A percentile compares a stretch with the other conserved stretches of the same genome.
phyloP scores from a whole-genome alignment of 1,284 basidiomycete genomes.

The Trichosporon asahii region DNA sequence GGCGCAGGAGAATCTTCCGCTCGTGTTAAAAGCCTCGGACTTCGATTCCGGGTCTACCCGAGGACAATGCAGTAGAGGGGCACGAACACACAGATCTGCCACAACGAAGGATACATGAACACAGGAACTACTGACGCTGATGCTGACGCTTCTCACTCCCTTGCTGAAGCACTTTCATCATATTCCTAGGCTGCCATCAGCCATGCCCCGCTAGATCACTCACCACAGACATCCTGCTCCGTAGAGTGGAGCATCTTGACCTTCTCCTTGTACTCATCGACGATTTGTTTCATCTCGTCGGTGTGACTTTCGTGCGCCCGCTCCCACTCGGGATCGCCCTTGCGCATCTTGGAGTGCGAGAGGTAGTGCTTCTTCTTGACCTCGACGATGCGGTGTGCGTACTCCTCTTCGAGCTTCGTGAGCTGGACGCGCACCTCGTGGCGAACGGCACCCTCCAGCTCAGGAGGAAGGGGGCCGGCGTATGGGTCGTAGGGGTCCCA shows the following conservation, averaged over 20 bases:
- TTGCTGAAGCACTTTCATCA: not conserved
- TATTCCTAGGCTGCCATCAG: not conserved
- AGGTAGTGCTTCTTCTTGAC: not conserved
- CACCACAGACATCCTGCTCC: not conserved
- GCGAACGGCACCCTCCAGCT: not conserved
- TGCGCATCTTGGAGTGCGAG: not conserved
- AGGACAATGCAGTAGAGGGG: too few relatives aligned
- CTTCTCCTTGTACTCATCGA: not conserved
- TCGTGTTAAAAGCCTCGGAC: too few relatives aligned
- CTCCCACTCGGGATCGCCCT: not conserved
- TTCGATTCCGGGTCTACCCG: too few relatives aligned
- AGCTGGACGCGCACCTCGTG: slow-evolving; percentile 1
- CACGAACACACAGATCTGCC: not conserved
- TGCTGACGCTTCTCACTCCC: too few relatives aligned
- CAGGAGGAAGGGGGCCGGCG: not conserved
- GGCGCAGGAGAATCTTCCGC: too few relatives aligned
- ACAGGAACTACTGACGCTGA: not conserved
- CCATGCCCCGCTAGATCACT: not conserved
- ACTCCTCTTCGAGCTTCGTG: not conserved
- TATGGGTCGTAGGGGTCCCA: slow-evolving; percentile 4
- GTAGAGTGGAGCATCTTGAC: not conserved
- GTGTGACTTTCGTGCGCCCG: not conserved
- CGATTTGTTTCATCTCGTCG: not conserved
- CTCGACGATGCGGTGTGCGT: not conserved
- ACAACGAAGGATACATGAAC: too few relatives aligned